Evolutionary conservation across 2,329 filamentous ascomycete species (phyloP), one percentile per base, ranked within the genome.

Genomic region (Sporothrix mexicana): DNA sequence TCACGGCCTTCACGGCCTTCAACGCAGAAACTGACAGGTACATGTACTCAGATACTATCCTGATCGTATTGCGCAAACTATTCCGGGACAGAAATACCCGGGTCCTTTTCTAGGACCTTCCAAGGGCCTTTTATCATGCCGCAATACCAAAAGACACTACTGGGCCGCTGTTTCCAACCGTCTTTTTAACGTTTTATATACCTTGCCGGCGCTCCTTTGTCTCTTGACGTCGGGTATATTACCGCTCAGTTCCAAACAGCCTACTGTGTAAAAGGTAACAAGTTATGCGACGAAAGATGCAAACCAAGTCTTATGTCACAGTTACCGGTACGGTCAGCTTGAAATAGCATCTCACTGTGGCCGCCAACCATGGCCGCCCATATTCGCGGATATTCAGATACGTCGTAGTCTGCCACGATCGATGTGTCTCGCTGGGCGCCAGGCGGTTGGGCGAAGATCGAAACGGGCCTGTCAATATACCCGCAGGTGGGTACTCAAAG

Each of bases 21-120:
- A 36, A 5, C 30, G 30, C 30, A 36, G 4, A 36, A 36, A 36
- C 30, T 36, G 30, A 36, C 30, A 36, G 30, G 7, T 36, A 36
- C 30, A 6, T 36, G 30, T n/a, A n/a, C n/a, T n/a, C n/a, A n/a
- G 2, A 36, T 36, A 36, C 30, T 5, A 36, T 2, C 30, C 30
- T 55, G 51, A 55, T 9, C 51, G 20, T 23, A 20, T 12, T 25
- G n/a, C 20, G n/a, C 12, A 64, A 64, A 17, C 13, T 36, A 61
- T 30, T 61, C 13, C 20, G 20, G 62, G 45, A 8, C 43, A 66
- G 8, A 49, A 17, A 43, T 49, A 43, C 62, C 41, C 53, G 49
- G 68, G 68, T 61, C 68, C 68, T 70, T 70, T 43, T 13, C 10
- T n/a, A 70, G 68, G 68, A 61, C 41, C 20, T 43, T 49, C 20